These are phyloP conservation scores for Phytophthora constricta DNA, from an alignment of 352 stramenopile genomes.

Conservation along the genomic window DNA sequence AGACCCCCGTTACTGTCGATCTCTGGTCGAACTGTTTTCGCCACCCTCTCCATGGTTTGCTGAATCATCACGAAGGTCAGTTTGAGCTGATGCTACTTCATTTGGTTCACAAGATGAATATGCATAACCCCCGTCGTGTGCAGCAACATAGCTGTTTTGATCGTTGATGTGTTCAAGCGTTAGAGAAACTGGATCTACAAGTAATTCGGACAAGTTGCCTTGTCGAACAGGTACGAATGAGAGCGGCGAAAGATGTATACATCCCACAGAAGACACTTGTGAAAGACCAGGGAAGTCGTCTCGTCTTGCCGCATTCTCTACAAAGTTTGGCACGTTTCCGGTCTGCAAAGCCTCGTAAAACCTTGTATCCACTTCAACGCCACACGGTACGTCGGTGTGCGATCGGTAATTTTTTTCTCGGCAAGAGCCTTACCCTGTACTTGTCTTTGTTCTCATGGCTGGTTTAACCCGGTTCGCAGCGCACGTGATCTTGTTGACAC, in stretches of 20 bases:
- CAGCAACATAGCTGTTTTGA: neutral
- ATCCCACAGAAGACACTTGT: neutral
- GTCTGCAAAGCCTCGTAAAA: slow-evolving; percentile 6
- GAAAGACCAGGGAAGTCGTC: neutral
- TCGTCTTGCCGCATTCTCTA: neutral
- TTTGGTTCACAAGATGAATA: no score
- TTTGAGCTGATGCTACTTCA: no score
- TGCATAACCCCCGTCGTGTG: neutral
- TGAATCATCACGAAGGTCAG: no score
- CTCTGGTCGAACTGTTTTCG: no score
- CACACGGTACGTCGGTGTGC: slow-evolving; percentile 5
- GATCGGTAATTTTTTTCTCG: slow-evolving; percentile 12
- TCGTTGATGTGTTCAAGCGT: neutral
- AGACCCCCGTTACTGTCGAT: no score
- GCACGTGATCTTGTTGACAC: neutral
- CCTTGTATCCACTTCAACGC: slow-evolving; percentile 8
- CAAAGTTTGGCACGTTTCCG: neutral
- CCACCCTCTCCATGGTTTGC: no score
- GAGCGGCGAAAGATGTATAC: neutral
- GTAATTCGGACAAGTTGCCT: no score
- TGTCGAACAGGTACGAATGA: neutral
- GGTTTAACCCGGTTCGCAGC: neutral
- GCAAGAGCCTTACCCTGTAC: neutral
- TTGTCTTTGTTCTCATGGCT: neutral
- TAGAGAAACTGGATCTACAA: no score